phyloP scores from a whole-genome alignment of 2,329 filamentous ascomycete species.

The Colletotrichum sp. region DNA sequence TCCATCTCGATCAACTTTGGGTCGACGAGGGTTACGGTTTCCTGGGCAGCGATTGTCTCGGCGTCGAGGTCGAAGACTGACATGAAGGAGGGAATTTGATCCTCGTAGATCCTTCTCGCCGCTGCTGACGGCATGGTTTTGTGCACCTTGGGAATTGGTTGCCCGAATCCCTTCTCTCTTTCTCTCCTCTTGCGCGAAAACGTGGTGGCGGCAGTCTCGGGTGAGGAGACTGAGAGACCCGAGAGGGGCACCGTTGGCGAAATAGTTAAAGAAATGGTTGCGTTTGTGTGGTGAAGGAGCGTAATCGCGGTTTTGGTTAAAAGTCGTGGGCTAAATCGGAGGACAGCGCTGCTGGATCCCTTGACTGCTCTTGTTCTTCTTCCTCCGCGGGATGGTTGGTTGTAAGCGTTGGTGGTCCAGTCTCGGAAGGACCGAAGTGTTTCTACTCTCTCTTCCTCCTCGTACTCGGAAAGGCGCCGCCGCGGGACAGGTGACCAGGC shows the following conservation, averaged over 20 bases:
- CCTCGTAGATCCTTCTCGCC: conserved; percentile 66
- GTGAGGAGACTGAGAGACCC: conserved; percentile 15
- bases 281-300: conserved; percentile 14
- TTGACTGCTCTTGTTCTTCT: conserved; percentile 16
- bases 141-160: conserved; percentile 17
- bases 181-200: conserved; percentile 22
- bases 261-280: conserved; percentile 19
- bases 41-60: conserved; percentile 57
- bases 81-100: conserved; percentile 78
- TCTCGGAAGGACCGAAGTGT: conserved; percentile 5
- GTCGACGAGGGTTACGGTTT: conserved; percentile 58
- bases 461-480: conserved; percentile 7
- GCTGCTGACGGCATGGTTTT: conserved; percentile 65
- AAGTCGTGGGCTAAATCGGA: conserved; percentile 22
- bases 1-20: conserved; percentile 56
- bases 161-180: conserved; percentile 19
- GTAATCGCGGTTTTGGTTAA: conserved; percentile 26
- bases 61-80: conserved; percentile 72
- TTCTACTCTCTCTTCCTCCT: conserved; percentile 6
- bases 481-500: conserved; percentile 4
- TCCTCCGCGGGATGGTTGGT: conserved; percentile 5
- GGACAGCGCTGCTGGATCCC: conserved; percentile 62
- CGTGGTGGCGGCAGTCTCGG: conserved; percentile 16
- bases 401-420: background rate
- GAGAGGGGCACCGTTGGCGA: conserved; percentile 3